These are phyloP conservation scores for Terana coerulea DNA, from an alignment of 768 basidiomycete genomes.

Conservation along the genomic window DNA sequence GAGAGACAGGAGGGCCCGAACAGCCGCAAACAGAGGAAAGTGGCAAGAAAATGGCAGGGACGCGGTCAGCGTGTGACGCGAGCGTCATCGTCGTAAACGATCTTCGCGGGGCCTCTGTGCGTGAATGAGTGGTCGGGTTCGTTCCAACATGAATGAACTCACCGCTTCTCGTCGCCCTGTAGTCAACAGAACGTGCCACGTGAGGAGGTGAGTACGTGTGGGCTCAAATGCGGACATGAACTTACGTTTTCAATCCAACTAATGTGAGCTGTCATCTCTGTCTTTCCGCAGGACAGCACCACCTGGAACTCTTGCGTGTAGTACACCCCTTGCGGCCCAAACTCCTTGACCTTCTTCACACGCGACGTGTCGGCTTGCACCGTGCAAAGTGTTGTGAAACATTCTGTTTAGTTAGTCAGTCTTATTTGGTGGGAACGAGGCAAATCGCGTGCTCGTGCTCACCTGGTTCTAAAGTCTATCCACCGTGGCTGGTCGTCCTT, in stretches of 20 bases:
- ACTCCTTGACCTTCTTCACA: conserved; percentile 8
- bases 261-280: conserved; percentile 45
- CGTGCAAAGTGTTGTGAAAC: conserved; percentile 27
- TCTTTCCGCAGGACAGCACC: conserved; percentile 40
- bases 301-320: conserved; percentile 34
- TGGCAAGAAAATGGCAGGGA: no score
- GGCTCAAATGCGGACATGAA: no score
- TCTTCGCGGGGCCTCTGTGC: conserved; percentile 11
- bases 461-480: conserved; percentile 34
- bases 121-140: neutral
- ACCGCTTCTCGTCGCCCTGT: conserved; percentile 18
- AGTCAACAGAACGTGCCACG: neutral
- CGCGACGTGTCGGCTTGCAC: conserved; percentile 26
- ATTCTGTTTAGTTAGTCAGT: conserved; percentile 18
- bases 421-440: neutral
- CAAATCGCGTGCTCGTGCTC: neutral
- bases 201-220: neutral
- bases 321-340: conserved; percentile 15
- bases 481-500: conserved; percentile 24
- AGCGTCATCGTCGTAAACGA: conserved; percentile 14
- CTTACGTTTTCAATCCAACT: conserved; percentile 36
- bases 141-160: neutral
- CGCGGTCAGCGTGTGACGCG: no score
- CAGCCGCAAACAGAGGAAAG: no score
- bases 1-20: no score